phyloP scores from a whole-genome alignment of 768 basidiomycete species.

The Psilocybe azurescens region DNA sequence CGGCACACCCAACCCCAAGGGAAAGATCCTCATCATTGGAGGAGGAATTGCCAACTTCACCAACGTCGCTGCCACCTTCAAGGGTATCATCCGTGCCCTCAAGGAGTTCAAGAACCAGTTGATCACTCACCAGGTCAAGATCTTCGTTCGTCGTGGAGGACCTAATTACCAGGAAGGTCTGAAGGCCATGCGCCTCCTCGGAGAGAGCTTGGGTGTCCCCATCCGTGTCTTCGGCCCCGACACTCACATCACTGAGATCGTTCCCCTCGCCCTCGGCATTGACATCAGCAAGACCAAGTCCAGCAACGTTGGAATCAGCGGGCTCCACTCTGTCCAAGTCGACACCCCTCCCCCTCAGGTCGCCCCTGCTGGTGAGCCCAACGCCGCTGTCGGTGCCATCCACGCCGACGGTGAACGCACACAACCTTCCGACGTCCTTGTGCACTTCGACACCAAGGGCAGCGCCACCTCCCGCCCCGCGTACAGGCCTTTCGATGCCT shows the following conservation, averaged over 20 bases:
- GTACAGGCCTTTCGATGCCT: conserved; percentile 91
- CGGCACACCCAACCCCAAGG: conserved; percentile 78
- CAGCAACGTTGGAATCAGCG: conserved; percentile 29
- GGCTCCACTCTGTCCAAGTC: conserved; percentile 41
- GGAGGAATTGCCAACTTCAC: conserved; percentile 99
- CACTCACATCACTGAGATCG: conserved; percentile 98
- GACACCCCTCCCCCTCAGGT: conserved; percentile 45
- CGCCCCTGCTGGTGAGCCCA: conserved; percentile 41
- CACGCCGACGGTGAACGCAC: conserved; percentile 80
- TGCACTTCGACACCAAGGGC: conserved; percentile 74
- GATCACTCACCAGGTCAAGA: conserved; percentile 85
- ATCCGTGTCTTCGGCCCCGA: conserved; percentile 98
- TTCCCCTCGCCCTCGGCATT: conserved; percentile 95
- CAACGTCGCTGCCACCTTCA: conserved; percentile 99
- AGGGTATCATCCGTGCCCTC: conserved; percentile 97
- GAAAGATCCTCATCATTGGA: conserved; percentile 99
- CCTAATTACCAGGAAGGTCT: conserved; percentile 99
- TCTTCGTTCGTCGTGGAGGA: conserved; percentile 97
- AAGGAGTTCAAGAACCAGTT: conserved; percentile 91
- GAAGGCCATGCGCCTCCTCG: conserved; percentile 98
- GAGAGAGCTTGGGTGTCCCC: conserved; percentile 95
- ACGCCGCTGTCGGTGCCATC: conserved; percentile 68
- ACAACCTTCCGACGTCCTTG: conserved; percentile 88
- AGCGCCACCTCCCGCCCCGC: conserved; percentile 61
- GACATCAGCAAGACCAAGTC: conserved; percentile 53